Percentiles rank a stretch among this genome's conserved stretches.
phyloP scores from a whole-genome alignment of 805 yeast species.

The Saccharomyces paradoxus region DNA sequence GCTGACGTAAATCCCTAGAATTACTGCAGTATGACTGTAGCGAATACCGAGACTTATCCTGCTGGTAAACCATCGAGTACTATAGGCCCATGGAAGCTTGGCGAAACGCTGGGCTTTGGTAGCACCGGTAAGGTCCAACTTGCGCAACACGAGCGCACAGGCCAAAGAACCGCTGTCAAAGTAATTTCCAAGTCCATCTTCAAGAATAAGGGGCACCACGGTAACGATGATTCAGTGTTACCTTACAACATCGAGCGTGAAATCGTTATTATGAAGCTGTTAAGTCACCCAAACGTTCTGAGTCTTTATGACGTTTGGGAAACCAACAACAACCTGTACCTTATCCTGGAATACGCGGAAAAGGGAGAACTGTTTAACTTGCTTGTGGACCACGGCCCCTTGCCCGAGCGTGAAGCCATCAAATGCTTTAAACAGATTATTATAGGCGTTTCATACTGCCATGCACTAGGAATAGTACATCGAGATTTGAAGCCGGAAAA shows the following conservation, averaged over 20 bases:
- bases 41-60: background rate
- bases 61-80: slow-evolving; percentile 12
- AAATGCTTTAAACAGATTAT: slow-evolving; percentile 82
- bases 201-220: slow-evolving; percentile 22
- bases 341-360: slow-evolving; percentile 90
- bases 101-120: slow-evolving; percentile 92
- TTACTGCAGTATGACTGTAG: background rate
- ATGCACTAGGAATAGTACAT: slow-evolving; percentile 79
- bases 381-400: slow-evolving; percentile 77
- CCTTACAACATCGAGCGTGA: slow-evolving; percentile 85
- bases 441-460: slow-evolving; percentile 75
- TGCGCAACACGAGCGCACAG: slow-evolving; percentile 78
- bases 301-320: slow-evolving; percentile 86
- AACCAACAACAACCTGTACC: slow-evolving; percentile 69
- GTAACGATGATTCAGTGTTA: slow-evolving; percentile 33
- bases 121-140: slow-evolving; percentile 90
- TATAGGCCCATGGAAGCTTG: slow-evolving; percentile 94
- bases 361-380: slow-evolving; percentile 95
- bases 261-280: slow-evolving; percentile 74
- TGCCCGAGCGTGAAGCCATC: slow-evolving; percentile 85
- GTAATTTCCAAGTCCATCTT: slow-evolving; percentile 83
- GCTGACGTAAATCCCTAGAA: background rate
- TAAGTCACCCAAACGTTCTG: slow-evolving; percentile 71
- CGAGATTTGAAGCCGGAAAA: slow-evolving; percentile 83
- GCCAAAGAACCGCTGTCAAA: slow-evolving; percentile 91